Conservation (phyloP, 2,329 filamentous ascomycete species). For the Neopestalotiopsis clavispora region DNA sequence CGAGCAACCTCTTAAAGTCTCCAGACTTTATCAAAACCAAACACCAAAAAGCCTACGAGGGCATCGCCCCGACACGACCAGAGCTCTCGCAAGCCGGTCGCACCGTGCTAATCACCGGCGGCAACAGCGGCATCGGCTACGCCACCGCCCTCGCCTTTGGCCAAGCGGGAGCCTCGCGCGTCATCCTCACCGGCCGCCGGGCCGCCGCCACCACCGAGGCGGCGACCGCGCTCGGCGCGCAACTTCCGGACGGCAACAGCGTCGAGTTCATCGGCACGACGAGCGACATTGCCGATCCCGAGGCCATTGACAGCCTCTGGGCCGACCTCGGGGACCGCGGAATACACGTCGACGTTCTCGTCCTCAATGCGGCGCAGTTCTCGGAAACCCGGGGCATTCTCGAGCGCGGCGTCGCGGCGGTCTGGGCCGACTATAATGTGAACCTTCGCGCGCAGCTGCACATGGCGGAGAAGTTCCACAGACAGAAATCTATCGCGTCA, state of each 20-base stretch:
- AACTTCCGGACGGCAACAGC: constrained; percentile 9
- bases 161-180: constrained; percentile 39
- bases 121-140: constrained; percentile 68
- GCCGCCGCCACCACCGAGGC: constrained; percentile 34
- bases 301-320: constrained; percentile 38
- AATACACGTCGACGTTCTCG: constrained; percentile 38
- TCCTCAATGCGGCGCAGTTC: constrained; percentile 35
- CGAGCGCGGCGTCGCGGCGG: constrained; percentile 23
- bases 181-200: constrained; percentile 46
- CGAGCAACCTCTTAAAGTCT: not conserved
- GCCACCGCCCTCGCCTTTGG: constrained; percentile 64
- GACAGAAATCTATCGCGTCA: constrained; percentile 27
- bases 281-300: constrained; percentile 31
- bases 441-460: constrained; percentile 38
- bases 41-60: constrained; percentile 40
- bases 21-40: constrained; percentile 32
- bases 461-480: constrained; percentile 38
- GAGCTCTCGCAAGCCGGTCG: constrained; percentile 46
- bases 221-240: constrained; percentile 26
- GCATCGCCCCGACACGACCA: constrained; percentile 41
- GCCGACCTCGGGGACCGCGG: constrained; percentile 25
- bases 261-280: constrained; percentile 24
- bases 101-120: constrained; percentile 70
- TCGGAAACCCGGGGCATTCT: constrained; percentile 26
- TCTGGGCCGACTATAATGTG: constrained; percentile 33